Base-by-base conservation (phyloP, 345 rosid genomes). In the Triadica sebifera region DNA sequence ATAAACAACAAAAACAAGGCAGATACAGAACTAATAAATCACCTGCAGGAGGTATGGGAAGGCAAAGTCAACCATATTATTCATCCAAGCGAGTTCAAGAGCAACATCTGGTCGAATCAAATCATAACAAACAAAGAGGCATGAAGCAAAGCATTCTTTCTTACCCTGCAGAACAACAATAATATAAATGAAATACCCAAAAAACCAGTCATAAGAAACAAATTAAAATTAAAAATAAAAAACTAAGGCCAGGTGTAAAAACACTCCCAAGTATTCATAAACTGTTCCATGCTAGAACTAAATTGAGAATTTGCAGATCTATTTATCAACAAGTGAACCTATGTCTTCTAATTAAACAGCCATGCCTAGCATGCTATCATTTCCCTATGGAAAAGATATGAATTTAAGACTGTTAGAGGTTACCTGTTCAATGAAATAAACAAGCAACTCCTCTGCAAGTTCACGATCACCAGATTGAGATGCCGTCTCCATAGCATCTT, bases 401-500 rank as follows among this genome's bases (percentile, higher is more conserved):
- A 57, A 13, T 34, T 49, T 49, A 10, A 16, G 63, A 16, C 20
- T 20, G 20, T 43, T 45, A 47, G 20, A 16, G 10, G 39, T 9
- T 57, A 92, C 98, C 98, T 91, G 88, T 80, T 92, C 96, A 41
- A 91, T 93, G 92, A 95, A 95, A 87, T 93, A 95, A 73, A 88
- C 90, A 50, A 93, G 93, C 66, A 95, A 84, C 85, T 95, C 98
- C 81, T 95, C 99, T 0, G 99, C 97, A 78, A 93, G 93, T 80
- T 95, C 98, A 60, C 90, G 93, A 39, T 95, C 99, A 65, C 99
- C 98, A 38, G 97, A 93, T 80, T 95, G 99, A 6, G 99, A 95
- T 61, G 96, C 97, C 74, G 99, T 93, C 87, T 93, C 98, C 98
- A 95, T 95, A 63, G 98, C 97, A 86, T 95, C 99, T 76, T 87